These are phyloP conservation scores for Hericium erinaceus DNA, from an alignment of 768 basidiomycete species.

Conservation along the genomic window DNA sequence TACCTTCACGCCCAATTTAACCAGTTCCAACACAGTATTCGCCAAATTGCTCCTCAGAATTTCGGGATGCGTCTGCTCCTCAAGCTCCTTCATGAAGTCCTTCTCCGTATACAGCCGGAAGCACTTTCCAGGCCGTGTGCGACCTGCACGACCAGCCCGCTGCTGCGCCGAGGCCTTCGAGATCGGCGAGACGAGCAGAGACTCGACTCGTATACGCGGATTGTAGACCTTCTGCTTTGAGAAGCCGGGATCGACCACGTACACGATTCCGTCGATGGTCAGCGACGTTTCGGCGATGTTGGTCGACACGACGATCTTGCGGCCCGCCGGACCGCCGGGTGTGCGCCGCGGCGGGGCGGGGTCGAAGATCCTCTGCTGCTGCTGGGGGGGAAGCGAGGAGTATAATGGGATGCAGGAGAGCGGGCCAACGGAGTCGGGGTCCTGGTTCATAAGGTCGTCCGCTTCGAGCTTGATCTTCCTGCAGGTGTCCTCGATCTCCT, in stretches of 20 bases:
- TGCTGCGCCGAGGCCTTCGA: constrained; percentile 97
- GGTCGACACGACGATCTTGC: constrained; percentile 92
- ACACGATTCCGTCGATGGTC: constrained; percentile 99
- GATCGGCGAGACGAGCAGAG: constrained; percentile 86
- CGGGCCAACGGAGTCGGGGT: constrained; percentile 73
- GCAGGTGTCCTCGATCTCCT: constrained; percentile 96
- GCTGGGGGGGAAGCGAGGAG: constrained; percentile 87
- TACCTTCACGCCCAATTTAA: constrained; percentile 89
- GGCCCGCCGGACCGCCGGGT: constrained; percentile 68
- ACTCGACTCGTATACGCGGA: constrained; percentile 93
- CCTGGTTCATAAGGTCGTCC: constrained; percentile 67
- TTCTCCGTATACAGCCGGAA: constrained; percentile 96
- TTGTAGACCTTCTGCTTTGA: constrained; percentile 99
- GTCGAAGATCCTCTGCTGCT: constrained; percentile 97
- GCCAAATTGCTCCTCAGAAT: constrained; percentile 90
- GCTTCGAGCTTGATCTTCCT: constrained; percentile 87
- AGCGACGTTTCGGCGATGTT: constrained; percentile 97
- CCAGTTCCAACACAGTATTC: constrained; percentile 86
- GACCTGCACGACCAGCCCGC: constrained; percentile 90
- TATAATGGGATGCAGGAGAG: constrained; percentile 88
- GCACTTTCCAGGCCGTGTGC: constrained; percentile 94
- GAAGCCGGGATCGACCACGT: constrained; percentile 96
- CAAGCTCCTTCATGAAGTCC: constrained; percentile 91
- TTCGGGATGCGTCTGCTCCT: constrained; percentile 97
- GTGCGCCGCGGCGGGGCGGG: constrained; percentile 58